Evolutionary conservation across 208 protist genomes (phyloP), one percentile per base, ranked within the genome.

Genomic region (Borovskyia barvae): DNA sequence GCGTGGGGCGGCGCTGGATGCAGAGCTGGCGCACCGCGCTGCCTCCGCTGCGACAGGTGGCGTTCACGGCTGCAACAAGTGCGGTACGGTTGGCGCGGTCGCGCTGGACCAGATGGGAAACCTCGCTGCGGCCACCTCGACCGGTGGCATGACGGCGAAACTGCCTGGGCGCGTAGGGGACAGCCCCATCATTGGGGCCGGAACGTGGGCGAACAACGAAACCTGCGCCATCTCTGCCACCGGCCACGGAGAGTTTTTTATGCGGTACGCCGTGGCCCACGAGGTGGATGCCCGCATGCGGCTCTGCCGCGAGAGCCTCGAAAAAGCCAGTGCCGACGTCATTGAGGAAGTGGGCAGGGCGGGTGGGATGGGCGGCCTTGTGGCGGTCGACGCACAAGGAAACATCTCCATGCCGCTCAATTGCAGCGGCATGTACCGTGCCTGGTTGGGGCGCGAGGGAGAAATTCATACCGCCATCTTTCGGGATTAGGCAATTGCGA

Each of bases 211-310:
- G 17, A 53, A 69, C 62, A 61, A 69, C 52, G 52, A 46, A 24
- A 69, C 62, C 25, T 69, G 62, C 53, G 62, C 62, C 45, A 54
- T 69, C 43, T 69, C 62, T 15, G 62, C 62, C 26, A 69, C 62
- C 2, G 62, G 62, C 1, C 62, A 69, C 33, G 62, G 62, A 4
- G 60, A 66, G 50, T 66, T 45, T 26, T 66, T 66, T 14, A 66
- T 66, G 26, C 60, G 60, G 26, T 61, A 59, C 24, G 62, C 62
- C 28, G 62, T 69, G 24, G 53, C 25, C 7, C 62, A 69, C 37
- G 62, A 69, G 47, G 62, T 69, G n/a, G 62, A 69, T 42, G 62
- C 62, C 26, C 62, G 62, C 19, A 69, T 69, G 62, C 62, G 62
- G 4, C 52, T 69, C 29, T 54, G 52, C 28, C 52, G 50, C 35